phyloP scores from a whole-genome alignment of 352 stramenopile species.

The Globisporangium heterothallicum region DNA sequence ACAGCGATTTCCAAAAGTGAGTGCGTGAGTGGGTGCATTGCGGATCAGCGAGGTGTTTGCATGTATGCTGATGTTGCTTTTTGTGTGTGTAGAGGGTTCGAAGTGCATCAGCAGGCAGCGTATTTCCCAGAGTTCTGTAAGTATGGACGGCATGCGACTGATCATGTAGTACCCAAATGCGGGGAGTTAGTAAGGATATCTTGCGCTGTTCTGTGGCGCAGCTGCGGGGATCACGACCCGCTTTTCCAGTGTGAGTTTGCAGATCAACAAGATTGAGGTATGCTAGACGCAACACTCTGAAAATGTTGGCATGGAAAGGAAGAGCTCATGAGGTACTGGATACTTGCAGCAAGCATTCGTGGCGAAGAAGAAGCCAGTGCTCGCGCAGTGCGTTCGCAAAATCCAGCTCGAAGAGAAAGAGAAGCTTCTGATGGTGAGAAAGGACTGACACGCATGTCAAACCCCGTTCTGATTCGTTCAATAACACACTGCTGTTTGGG shows the following conservation, averaged over 20 bases:
- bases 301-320: not conserved
- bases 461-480: not conserved
- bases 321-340: not conserved
- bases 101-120: constrained; percentile 55
- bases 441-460: no score
- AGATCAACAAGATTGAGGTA: constrained; percentile 69
- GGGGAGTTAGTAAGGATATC: not conserved
- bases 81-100: constrained; percentile 42
- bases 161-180: not conserved
- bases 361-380: constrained; percentile 23
- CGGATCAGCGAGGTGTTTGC: not conserved
- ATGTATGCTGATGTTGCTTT: not conserved
- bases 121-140: constrained; percentile 64
- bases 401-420: constrained; percentile 78
- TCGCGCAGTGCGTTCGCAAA: constrained; percentile 64
- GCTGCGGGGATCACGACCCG: constrained; percentile 50
- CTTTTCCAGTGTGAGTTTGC: constrained; percentile 60
- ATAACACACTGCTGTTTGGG: not conserved
- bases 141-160: not conserved
- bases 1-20: constrained; percentile 57
- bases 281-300: not conserved
- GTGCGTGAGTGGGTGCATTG: not conserved
- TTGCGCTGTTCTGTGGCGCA: constrained; percentile 14
- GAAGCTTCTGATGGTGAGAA: constrained; percentile 75
- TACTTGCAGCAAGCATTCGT: constrained; percentile 18